Base-by-base conservation (phyloP, 129 eudicot species). In the Escallonia rubra region DNA sequence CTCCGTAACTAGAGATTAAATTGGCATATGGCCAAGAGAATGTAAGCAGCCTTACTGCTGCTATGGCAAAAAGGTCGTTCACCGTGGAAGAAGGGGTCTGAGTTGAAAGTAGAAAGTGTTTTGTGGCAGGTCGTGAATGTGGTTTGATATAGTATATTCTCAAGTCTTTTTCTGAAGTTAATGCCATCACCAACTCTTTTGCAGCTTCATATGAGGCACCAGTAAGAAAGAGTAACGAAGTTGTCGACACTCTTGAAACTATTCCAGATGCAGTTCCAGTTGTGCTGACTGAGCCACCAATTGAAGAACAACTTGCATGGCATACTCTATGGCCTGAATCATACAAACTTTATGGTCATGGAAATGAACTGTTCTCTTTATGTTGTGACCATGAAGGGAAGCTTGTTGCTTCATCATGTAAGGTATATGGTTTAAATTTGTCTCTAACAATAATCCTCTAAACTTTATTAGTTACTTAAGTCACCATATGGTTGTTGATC, bases 301-400 rank as follows among this genome's bases (percentile, higher is more conserved):
- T 94, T 43, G 97, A 94, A 67, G 99, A 94, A 65, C 99, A 94
- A 73, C 73, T 94, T 68, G 87, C 90, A 59, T 94, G 88, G 87
- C 88, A 94, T 74, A 94, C 99, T 11, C 73, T 94, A 61, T 94
- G 99, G 99, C 99, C 99, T 0, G 99, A 94, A 78, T 82, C 97
- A 0, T 97, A 94, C 85, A 94, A 94, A 79, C 99, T 94, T 62
- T 94, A 94, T 56, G 99, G 99, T 57, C 99, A 94, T 56, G 99
- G 99, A 43, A 89, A 94, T 83, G 99, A 94, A 68, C 78, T 90
- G 45, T 94, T 87, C 76, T 84, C 99, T 14, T 53, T 94, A 52
- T 90, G 99, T 76, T 80, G 90, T 65, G 92, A 87, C 85, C 93
- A 85, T 70, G 82, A 81, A 15, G 99, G 99, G 60, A 87, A 83